A percentile compares a stretch with the other conserved stretches of the same genome.
These are phyloP conservation scores for Serpula lacrymans DNA, from an alignment of 768 basidiomycete species.

Conservation along the genomic window DNA sequence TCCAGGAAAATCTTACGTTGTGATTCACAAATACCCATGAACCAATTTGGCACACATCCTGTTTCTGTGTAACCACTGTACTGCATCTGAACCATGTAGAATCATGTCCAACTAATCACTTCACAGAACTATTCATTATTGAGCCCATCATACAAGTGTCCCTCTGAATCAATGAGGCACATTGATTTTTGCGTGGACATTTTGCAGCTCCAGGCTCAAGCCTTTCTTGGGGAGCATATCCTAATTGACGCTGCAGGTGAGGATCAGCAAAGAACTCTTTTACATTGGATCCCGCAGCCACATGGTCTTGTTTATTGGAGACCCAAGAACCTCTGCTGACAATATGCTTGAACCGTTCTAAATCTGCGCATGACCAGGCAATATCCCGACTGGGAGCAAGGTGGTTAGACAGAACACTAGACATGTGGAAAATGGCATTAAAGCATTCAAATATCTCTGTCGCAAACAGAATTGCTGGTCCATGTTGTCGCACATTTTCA, in stretches of 20 bases:
- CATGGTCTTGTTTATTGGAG: constrained; percentile 3
- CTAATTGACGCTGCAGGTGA: constrained; percentile 12
- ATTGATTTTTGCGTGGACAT: not conserved
- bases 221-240: constrained; percentile 4
- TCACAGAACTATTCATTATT: not conserved
- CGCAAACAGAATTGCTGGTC: constrained; percentile 19
- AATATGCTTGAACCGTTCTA: constrained; percentile 34
- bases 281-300: constrained; percentile 5
- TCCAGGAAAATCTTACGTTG: constrained; percentile 3
- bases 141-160: not conserved
- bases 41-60: constrained; percentile 17
- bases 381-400: constrained; percentile 43
- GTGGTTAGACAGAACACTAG: constrained; percentile 40
- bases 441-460: constrained; percentile 43
- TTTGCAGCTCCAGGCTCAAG: not conserved
- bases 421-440: constrained; percentile 39
- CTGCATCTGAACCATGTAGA: constrained; percentile 13
- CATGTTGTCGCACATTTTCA: constrained; percentile 19
- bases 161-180: not conserved
- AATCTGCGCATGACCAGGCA: constrained; percentile 27
- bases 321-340: constrained; percentile 30
- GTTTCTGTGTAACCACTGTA: constrained; percentile 12
- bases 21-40: constrained; percentile 22
- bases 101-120: not conserved
- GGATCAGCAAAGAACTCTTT: constrained; percentile 1